phyloP scores from a whole-genome alignment of 176 grass and related monocot species.

The Triticum urartu region DNA sequence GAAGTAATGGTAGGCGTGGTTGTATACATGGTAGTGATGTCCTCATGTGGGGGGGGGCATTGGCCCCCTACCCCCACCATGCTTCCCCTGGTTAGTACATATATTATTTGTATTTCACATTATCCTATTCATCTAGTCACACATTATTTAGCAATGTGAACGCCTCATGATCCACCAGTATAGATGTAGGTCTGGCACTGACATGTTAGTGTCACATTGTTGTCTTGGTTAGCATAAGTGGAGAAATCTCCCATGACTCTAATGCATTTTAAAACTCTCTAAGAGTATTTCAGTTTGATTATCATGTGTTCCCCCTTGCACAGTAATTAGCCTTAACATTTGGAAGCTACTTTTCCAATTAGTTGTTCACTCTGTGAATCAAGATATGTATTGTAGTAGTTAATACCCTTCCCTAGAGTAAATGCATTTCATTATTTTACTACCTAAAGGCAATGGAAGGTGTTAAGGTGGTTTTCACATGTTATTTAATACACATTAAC shows the following conservation, averaged over 20 bases:
- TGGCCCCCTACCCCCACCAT: not conserved
- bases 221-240: conserved; percentile 27
- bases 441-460: not conserved
- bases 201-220: not conserved
- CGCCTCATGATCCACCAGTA: not conserved
- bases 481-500: not conserved
- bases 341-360: not conserved
- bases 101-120: not conserved
- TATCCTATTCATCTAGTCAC: not conserved
- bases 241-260: conserved; percentile 7
- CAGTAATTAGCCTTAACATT: not conserved
- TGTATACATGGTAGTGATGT: not conserved
- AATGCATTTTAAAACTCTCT: not conserved
- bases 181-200: not conserved
- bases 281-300: not conserved
- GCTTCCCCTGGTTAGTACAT: not conserved
- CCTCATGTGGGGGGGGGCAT: not conserved
- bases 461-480: not conserved
- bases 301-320: not conserved
- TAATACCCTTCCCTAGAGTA: not conserved
- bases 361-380: not conserved
- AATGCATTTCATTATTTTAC: not conserved
- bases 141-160: not conserved
- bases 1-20: too few relatives aligned
- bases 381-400: not conserved